Percentiles rank a stretch among this genome's conserved stretches.
Conservation (phyloP, 1,139 yeast species). For the Geotrichum aggregatum region DNA sequence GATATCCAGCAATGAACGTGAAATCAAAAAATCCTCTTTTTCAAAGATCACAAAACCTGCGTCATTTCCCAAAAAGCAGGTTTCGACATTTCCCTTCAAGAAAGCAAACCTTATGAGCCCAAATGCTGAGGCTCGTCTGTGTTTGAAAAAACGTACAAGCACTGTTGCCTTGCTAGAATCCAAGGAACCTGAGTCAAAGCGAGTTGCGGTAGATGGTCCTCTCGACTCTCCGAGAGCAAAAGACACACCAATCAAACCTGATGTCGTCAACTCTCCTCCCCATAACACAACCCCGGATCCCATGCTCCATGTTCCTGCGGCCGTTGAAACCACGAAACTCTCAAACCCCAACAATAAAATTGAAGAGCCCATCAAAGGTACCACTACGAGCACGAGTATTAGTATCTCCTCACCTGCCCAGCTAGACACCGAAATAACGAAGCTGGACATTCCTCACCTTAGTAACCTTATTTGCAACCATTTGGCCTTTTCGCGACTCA, state of each 20-base stretch:
- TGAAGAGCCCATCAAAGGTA: neutral
- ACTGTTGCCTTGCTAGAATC: neutral
- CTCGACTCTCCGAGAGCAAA: no score
- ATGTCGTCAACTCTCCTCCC: no score
- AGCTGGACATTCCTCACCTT: neutral
- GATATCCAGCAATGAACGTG: neutral
- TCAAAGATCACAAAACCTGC: neutral
- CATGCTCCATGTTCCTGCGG: no score
- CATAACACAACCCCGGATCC: neutral
- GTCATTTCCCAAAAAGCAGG: neutral
- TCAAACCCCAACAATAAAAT: no score
- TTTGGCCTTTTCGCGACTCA: conserved; percentile 81
- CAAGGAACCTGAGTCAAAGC: neutral
- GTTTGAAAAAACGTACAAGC: neutral
- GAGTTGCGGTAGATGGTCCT: neutral
- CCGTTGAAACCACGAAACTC: no score
- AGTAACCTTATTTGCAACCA: conserved; percentile 59
- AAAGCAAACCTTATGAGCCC: neutral
- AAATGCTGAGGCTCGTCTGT: neutral
- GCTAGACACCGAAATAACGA: neutral
- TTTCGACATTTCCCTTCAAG: neutral
- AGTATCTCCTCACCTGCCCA: neutral
- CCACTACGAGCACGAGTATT: neutral
- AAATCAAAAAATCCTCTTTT: neutral
- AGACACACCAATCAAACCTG: no score